Conservation (phyloP, 2,329 filamentous ascomycete species). For the Byssothecium circinans region DNA sequence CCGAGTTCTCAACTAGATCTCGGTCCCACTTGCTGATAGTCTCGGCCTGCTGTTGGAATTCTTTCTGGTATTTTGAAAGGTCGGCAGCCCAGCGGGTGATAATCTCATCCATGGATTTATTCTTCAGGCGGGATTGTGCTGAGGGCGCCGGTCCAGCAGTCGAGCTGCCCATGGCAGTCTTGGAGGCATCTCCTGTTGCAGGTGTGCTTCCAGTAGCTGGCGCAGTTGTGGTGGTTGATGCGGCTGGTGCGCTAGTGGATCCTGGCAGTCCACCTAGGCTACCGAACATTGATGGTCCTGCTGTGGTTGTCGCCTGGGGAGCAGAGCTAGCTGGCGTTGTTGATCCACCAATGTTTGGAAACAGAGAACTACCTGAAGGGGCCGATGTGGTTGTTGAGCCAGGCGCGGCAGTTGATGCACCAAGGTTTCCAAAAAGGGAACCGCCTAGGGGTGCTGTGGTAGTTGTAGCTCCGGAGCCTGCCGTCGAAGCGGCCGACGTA, state of each 20-base stretch:
- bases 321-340: conserved; percentile 20
- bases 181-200: conserved; percentile 24
- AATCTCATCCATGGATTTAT: conserved; percentile 99
- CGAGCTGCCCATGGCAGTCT: conserved; percentile 64
- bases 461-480: conserved; percentile 13
- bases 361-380: conserved; percentile 8
- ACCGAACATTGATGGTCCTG: conserved; percentile 23
- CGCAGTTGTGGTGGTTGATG: conserved; percentile 8
- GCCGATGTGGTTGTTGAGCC: conserved; percentile 14
- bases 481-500: conserved; percentile 4
- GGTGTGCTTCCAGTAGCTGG: conserved; percentile 20
- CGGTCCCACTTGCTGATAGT: conserved; percentile 91
- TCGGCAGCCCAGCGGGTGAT: conserved; percentile 96
- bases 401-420: conserved; percentile 19
- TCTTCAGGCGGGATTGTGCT: conserved; percentile 82
- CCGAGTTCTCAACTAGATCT: conserved; percentile 87
- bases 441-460: conserved; percentile 10
- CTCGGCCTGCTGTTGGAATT: conserved; percentile 87
- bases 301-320: conserved; percentile 19
- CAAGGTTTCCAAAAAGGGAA: conserved; percentile 17
- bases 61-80: conserved; percentile 92
- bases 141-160: conserved; percentile 80
- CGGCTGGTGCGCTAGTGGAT: conserved; percentile 7
- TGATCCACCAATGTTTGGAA: conserved; percentile 16
- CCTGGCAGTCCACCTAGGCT: conserved; percentile 16